phyloP scores from a whole-genome alignment of 257 asterid genomes.

The Haberlea rhodopensis region DNA sequence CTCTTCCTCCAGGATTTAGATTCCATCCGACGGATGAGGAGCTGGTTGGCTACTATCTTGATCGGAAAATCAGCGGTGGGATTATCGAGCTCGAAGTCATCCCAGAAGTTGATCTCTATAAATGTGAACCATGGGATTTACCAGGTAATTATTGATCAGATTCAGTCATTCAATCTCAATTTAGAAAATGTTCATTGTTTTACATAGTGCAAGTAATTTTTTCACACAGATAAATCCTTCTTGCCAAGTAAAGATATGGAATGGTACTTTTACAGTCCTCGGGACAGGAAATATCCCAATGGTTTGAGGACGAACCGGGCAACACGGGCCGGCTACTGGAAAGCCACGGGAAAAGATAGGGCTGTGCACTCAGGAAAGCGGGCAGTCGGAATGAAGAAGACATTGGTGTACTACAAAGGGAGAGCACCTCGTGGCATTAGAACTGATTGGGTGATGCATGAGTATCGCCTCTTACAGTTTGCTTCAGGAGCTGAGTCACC shows the following conservation, averaged over 20 bases:
- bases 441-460: slow-evolving; percentile 75
- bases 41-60: slow-evolving; percentile 66
- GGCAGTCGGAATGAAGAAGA: slow-evolving; percentile 70
- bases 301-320: slow-evolving; percentile 77
- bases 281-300: slow-evolving; percentile 72
- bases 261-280: slow-evolving; percentile 73
- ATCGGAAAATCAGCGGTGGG: slow-evolving; percentile 67
- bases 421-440: slow-evolving; percentile 72
- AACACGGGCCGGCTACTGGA: slow-evolving; percentile 72
- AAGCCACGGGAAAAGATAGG: slow-evolving; percentile 77
- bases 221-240: slow-evolving; percentile 49
- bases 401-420: slow-evolving; percentile 68
- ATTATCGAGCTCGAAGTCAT: slow-evolving; percentile 63
- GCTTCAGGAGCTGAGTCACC: slow-evolving; percentile 25
- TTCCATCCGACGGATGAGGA: slow-evolving; percentile 78
- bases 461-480: slow-evolving; percentile 51
- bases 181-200: too few species aligned
- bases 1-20: slow-evolving; percentile 72
- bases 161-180: background rate
- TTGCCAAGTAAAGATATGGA: slow-evolving; percentile 75
- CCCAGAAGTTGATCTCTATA: slow-evolving; percentile 70
- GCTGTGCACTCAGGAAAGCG: slow-evolving; percentile 50
- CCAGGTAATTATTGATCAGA: slow-evolving; percentile 40
- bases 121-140: slow-evolving; percentile 78
- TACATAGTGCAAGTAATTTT: background rate